Conservation (phyloP, 1,139 yeast genomes). For the Protomyces macrosporus region DNA sequence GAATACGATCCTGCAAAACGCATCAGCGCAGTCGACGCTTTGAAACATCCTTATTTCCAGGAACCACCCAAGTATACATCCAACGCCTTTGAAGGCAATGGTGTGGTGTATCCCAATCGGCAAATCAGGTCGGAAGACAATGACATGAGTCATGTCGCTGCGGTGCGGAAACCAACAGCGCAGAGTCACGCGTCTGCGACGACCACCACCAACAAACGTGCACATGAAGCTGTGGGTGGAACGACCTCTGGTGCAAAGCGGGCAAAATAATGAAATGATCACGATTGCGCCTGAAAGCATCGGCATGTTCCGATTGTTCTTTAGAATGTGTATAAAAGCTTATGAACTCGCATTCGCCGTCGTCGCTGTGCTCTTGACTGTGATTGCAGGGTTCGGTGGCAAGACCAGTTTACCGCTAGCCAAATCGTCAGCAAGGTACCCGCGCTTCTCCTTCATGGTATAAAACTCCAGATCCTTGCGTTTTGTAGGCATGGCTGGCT, state of each 20-base stretch:
- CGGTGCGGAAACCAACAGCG: neutral
- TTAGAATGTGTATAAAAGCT: neutral
- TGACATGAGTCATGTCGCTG: constrained; percentile 9
- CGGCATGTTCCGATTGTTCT: neutral
- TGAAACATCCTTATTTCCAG: constrained; percentile 70
- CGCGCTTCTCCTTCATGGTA: constrained; percentile 64
- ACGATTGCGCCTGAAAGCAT: neutral
- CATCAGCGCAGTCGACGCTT: constrained; percentile 74
- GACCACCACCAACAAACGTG: neutral
- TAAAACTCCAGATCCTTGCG: constrained; percentile 77
- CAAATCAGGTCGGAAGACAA: constrained; percentile 21
- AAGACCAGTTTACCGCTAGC: neutral
- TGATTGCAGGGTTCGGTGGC: neutral
- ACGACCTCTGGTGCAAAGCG: neutral
- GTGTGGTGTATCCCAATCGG: constrained; percentile 21
- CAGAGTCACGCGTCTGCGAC: neutral
- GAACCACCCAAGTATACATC: constrained; percentile 61
- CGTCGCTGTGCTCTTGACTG: neutral
- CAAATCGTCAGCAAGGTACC: constrained; percentile 51
- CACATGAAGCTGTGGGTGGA: neutral
- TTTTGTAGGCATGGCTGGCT: constrained; percentile 79
- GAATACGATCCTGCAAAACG: constrained; percentile 74
- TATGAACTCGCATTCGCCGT: neutral
- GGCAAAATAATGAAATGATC: neutral
- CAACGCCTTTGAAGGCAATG: constrained; percentile 18